Evolutionary conservation across 805 yeast genomes (phyloP), one percentile per base, ranked within the genome.

Genomic region (Teunomyces aglyptinius): DNA sequence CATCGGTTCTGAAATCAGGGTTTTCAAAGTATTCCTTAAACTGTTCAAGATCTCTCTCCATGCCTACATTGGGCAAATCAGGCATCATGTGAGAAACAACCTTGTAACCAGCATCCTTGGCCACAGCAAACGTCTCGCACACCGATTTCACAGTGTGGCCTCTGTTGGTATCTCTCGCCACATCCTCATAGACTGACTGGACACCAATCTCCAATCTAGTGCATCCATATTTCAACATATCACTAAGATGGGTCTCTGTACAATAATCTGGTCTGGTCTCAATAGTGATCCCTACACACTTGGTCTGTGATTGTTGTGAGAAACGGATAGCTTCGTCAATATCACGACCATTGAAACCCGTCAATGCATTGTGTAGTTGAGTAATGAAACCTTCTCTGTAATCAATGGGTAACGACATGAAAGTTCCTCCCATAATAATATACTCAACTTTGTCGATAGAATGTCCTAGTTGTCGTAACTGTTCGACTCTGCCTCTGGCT

Each of bases 11-110:
- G 69, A 94, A 94, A 24, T 82, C 96, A 1, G 99, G 99, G 64
- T 89, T 94, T 58, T 92, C 98, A 63, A 94, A 94, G 71, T 94
- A 94, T 65, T 94, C 99, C 59, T 85, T 82, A 63, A 94, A 94
- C 70, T 94, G 99, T 60, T 90, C 96, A 49, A 92, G 72, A 64
- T 94, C 99, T 64, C 99, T 81, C 69, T 94, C 99, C 96, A 92
- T 89, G 15, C 98, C 99, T 49, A 94, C 97, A 60, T 94, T 94
- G 13, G 99, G 99, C 58, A 94, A 76, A 73, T 94, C 99, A 12
- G 99, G 99, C 99, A 94, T 94, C 99, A 94, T 94, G 70, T 94
- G 99, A 54, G 96, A 84, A 19, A 94, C 99, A 45, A 94, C 96
- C 64, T 94, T 94, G 68, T 91, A 94, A 11, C 99, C 99, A 1